Percentiles rank a stretch among this genome's conserved stretches.
phyloP scores from a whole-genome alignment of 2,329 filamentous ascomycete species.

The Chrysosporium queenslandicum region DNA sequence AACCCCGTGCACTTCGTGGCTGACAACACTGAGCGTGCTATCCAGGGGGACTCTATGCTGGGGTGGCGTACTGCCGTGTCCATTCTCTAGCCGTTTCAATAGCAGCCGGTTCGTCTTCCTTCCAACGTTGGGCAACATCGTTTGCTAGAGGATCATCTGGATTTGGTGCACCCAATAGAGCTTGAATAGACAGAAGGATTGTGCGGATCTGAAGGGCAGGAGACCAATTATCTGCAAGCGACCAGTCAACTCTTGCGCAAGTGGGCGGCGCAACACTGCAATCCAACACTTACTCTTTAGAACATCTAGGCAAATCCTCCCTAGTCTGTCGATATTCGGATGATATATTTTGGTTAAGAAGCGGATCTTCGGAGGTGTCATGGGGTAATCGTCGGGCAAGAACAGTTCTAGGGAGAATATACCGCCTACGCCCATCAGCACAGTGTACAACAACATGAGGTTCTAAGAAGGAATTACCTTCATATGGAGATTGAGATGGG shows the following conservation, averaged over 20 bases:
- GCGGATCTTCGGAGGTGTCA: constrained; percentile 96
- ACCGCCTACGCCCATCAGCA: constrained; percentile 47
- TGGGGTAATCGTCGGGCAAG: constrained; percentile 95
- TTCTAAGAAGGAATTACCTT: constrained; percentile 49
- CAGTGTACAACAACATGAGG: no score
- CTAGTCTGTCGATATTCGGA: constrained; percentile 95
- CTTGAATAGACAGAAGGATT: constrained; percentile 97
- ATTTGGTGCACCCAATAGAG: constrained; percentile 88
- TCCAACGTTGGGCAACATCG: constrained; percentile 96
- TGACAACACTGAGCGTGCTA: not conserved
- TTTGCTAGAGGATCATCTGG: constrained; percentile 97
- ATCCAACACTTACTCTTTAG: constrained; percentile 64
- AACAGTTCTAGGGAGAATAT: constrained; percentile 97
- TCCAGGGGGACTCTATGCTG: not conserved
- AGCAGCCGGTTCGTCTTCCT: constrained; percentile 85
- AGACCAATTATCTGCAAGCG: constrained; percentile 79
- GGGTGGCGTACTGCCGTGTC: constrained; percentile 62
- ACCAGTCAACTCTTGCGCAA: not conserved
- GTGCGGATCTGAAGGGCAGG: constrained; percentile 95
- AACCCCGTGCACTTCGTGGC: no score
- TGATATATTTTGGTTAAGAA: constrained; percentile 99
- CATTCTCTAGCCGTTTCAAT: constrained; percentile 88
- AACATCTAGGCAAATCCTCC: constrained; percentile 93
- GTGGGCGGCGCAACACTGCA: not conserved
- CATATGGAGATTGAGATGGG: constrained; percentile 83